Evolutionary conservation across 768 basidiomycete genomes (phyloP).

Genomic region (Agrocybe praecox): DNA sequence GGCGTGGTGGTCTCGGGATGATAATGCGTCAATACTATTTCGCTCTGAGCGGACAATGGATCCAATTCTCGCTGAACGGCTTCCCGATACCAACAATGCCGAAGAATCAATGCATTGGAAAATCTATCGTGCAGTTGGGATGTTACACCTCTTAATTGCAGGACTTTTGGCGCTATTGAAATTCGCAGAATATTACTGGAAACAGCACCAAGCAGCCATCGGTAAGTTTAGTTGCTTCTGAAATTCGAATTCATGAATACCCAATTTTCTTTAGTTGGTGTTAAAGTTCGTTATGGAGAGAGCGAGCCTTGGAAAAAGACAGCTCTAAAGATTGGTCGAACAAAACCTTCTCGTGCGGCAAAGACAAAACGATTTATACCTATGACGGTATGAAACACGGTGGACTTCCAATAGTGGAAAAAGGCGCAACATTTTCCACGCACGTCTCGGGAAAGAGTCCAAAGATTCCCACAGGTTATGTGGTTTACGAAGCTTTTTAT

Average conservation of each 20-base stretch:
- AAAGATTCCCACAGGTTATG: slow-evolving; percentile 13
- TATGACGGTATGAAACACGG: slow-evolving; percentile 20
- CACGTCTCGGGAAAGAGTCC: slow-evolving; percentile 12
- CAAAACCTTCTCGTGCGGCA: slow-evolving; percentile 10
- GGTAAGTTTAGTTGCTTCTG: slow-evolving; percentile 11
- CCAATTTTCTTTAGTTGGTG: not conserved
- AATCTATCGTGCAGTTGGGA: slow-evolving; percentile 1
- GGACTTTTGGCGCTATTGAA: slow-evolving; percentile 16
- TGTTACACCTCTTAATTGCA: slow-evolving; percentile 15
- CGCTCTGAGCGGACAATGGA: slow-evolving; percentile 16
- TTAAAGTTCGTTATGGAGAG: slow-evolving; percentile 11
- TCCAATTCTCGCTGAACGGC: slow-evolving; percentile 3
- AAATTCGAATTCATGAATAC: not conserved
- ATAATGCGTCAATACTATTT: slow-evolving; percentile 5
- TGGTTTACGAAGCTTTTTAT: slow-evolving; percentile 18
- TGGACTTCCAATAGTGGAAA: slow-evolving; percentile 13
- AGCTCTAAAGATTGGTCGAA: slow-evolving; percentile 7
- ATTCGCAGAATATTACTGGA: slow-evolving; percentile 22
- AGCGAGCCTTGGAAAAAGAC: slow-evolving; percentile 13
- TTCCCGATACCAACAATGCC: slow-evolving; percentile 6
- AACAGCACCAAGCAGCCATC: slow-evolving; percentile 3
- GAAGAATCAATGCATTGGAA: slow-evolving; percentile 13
- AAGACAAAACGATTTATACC: slow-evolving; percentile 18
- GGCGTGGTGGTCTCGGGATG: slow-evolving; percentile 27
- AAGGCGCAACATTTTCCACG: slow-evolving; percentile 8